Conservation (phyloP, 2,329 filamentous ascomycete genomes). For the Neopestalotiopsis clavispora region DNA sequence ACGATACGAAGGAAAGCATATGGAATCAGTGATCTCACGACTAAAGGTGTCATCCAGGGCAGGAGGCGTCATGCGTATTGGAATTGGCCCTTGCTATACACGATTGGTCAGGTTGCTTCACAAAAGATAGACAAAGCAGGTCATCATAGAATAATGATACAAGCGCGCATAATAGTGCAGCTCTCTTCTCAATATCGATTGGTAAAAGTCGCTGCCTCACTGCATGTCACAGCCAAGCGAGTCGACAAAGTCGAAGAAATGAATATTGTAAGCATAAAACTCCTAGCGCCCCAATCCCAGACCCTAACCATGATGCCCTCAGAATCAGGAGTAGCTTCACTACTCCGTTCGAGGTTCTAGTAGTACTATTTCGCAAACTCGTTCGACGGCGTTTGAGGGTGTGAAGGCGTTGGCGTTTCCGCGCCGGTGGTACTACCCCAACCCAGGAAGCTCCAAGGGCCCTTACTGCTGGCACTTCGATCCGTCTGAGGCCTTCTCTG, state of each 20-base stretch:
- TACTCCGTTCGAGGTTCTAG: neutral
- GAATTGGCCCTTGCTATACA: neutral
- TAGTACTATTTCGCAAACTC: slow-evolving; percentile 29
- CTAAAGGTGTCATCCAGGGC: too few relatives aligned
- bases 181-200: slow-evolving; percentile 8
- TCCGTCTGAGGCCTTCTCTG: slow-evolving; percentile 25
- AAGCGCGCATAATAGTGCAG: slow-evolving; percentile 17
- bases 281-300: neutral
- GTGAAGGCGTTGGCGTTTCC: slow-evolving; percentile 16
- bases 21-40: neutral
- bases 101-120: neutral
- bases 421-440: slow-evolving; percentile 31
- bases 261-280: slow-evolving; percentile 9
- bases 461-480: slow-evolving; percentile 21
- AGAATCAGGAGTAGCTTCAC: neutral
- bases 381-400: slow-evolving; percentile 27
- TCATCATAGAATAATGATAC: slow-evolving; percentile 26
- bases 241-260: neutral
- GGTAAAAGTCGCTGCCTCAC: neutral
- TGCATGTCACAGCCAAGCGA: neutral
- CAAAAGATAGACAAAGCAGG: neutral
- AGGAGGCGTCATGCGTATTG: neutral
- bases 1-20: neutral
- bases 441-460: slow-evolving; percentile 31
- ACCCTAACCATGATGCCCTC: neutral